Conservation (phyloP, 495 filamentous ascomycete genomes). For the Parathielavia hyrcaniae region DNA sequence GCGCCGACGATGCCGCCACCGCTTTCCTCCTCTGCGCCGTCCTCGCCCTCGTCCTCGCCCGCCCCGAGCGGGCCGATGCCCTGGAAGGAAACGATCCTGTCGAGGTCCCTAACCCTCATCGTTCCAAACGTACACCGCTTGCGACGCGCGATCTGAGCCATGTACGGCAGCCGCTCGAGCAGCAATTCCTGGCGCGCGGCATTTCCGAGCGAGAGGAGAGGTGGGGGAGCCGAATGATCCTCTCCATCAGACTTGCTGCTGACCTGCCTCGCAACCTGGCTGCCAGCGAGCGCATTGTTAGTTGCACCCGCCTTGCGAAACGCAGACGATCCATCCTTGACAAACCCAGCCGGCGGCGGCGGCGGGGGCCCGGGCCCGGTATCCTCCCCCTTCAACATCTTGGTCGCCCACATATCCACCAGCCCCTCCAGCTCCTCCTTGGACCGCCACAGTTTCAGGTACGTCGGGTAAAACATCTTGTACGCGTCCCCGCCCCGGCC, state of each 20-base stretch:
- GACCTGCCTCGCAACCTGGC: conserved; percentile 6
- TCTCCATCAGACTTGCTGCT: conserved; percentile 3
- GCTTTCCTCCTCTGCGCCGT: conserved; percentile 41
- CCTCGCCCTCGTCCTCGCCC: conserved; percentile 40
- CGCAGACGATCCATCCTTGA: conserved; percentile 38
- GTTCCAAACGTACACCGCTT: conserved; percentile 29
- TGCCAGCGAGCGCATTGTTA: conserved; percentile 2
- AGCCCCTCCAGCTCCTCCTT: conserved; percentile 70
- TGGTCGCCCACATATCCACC: conserved; percentile 60
- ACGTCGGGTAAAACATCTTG: conserved; percentile 84
- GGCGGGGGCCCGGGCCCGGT: conserved; percentile 19
- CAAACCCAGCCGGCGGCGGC: background rate
- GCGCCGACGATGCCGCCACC: conserved; percentile 20
- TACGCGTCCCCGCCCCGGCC: conserved; percentile 51
- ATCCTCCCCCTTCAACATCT: conserved; percentile 46
- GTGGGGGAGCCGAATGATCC: conserved; percentile 22
- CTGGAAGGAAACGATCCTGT: conserved; percentile 61
- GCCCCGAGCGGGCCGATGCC: conserved; percentile 40
- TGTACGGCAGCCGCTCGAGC: conserved; percentile 78
- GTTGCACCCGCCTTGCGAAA: conserved; percentile 32
- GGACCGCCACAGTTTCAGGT: conserved; percentile 66
- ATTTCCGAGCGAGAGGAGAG: conserved; percentile 48
- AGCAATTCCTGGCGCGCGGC: conserved; percentile 67
- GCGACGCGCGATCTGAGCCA: conserved; percentile 55
- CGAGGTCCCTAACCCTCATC: conserved; percentile 47